A percentile compares a stretch with the other conserved stretches of the same genome.
Conservation (phyloP, 805 yeast species). For the Clavispora fructus region DNA sequence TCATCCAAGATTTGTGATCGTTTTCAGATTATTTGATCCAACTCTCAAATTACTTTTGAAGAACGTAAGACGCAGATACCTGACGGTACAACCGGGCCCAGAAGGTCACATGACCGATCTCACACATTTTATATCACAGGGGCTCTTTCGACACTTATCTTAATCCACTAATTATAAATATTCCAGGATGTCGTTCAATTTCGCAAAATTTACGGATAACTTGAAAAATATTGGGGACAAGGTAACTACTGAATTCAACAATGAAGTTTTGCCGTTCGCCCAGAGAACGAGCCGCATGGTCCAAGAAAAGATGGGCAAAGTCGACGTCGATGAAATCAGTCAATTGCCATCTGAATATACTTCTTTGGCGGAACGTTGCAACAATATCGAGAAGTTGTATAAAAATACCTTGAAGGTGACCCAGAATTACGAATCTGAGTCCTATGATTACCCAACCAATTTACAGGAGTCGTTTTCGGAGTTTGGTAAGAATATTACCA, state of each 20-base stretch:
- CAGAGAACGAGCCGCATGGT: slow-evolving; percentile 75
- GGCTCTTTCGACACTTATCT: neutral
- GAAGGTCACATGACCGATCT: neutral
- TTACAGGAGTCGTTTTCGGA: slow-evolving; percentile 71
- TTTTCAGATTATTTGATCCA: too few species aligned
- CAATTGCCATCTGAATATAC: slow-evolving; percentile 81
- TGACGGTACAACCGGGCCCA: neutral
- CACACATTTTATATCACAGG: neutral
- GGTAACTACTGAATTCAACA: slow-evolving; percentile 51
- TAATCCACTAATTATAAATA: neutral
- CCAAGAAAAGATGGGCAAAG: slow-evolving; percentile 75
- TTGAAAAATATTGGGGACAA: slow-evolving; percentile 37
- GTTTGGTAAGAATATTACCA: slow-evolving; percentile 59
- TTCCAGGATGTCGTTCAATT: slow-evolving; percentile 36
- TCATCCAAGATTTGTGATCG: too few species aligned
- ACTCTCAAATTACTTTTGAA: too few species aligned
- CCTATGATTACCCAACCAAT: slow-evolving; percentile 79
- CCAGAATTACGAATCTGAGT: slow-evolving; percentile 62
- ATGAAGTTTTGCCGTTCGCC: slow-evolving; percentile 56
- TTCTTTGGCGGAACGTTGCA: slow-evolving; percentile 36
- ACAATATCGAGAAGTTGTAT: slow-evolving; percentile 37
- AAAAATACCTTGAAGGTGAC: slow-evolving; percentile 39
- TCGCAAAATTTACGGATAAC: slow-evolving; percentile 37
- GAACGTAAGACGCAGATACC: too few species aligned
- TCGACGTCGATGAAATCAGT: slow-evolving; percentile 57